Evolutionary conservation across 148 eudicot species (phyloP), one percentile per base, ranked within the genome.

Genomic region (Rheum nobile): DNA sequence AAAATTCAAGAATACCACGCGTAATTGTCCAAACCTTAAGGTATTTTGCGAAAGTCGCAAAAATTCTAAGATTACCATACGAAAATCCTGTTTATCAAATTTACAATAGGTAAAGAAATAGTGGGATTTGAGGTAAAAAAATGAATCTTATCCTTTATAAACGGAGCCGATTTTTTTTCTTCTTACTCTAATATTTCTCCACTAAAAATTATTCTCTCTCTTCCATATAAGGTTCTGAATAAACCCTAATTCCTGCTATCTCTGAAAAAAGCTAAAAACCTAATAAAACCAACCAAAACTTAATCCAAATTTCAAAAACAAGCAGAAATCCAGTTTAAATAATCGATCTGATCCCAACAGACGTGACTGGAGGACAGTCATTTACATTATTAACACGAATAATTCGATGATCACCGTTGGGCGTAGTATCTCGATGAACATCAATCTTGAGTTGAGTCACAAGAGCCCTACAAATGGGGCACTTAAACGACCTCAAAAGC

Each of bases 401-500:
- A 29, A 28, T 29, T 14, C 37, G 67, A 61, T 16, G 19, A 12
- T 61, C 67, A 11, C 9, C 63, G 3, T 26, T 11, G 3, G 21
- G 4, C 6, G 1, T 12, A 3, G 19, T 3, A 14, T 63, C 38
- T 63, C 9, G 8, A n/a, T 16, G 68, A 31, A 14, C 10, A 63
- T 31, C 69, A 16, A 55, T 16, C 31, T 0, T 22, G 28, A 24
- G 2, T 5, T 55, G 28, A 22, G 38, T 63, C 9, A 63, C 69
- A 6, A 17, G 21, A 32, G 69, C 38, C 69, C 69, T 14, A 32
- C 69, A 63, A 63, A 63, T 31, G 16, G 69, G 69, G 16, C 69
- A 63, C 69, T 63, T 63, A 3, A 63, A 32, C 10, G 69, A 63
- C 69, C 69, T 63, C 21, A 63, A 17, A 32, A 63, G 69, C 69